phyloP scores from a whole-genome alignment of 441 rosid genomes.

The Eutrema salsugineum region DNA sequence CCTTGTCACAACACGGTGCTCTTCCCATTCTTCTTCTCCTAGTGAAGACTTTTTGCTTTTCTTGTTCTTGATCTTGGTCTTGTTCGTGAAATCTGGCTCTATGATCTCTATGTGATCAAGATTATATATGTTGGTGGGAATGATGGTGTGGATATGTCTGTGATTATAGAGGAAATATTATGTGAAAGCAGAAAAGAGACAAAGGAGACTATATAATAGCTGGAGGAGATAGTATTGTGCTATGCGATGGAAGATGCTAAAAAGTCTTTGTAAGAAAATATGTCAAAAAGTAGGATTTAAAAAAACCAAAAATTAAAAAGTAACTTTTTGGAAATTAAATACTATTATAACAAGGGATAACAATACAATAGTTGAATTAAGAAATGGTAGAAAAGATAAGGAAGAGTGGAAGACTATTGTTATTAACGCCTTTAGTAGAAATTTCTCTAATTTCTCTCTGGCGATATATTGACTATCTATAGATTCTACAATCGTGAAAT shows the following conservation, averaged over 20 bases:
- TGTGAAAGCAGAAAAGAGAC: constrained; percentile 18
- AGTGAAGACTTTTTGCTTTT: not conserved
- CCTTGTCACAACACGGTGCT: constrained; percentile 80
- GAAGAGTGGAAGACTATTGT: constrained; percentile 36
- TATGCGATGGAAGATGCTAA: constrained; percentile 38
- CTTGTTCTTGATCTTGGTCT: not conserved
- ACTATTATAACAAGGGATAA: not conserved
- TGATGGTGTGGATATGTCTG: constrained; percentile 15
- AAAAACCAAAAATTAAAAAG: constrained; percentile 16
- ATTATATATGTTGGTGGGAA: constrained; percentile 16
- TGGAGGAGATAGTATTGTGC: constrained; percentile 59
- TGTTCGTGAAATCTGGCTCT: not conserved
- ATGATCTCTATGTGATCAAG: not conserved
- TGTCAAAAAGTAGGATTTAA: constrained; percentile 35
- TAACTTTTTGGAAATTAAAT: constrained; percentile 30
- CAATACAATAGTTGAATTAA: constrained; percentile 31
- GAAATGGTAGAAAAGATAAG: constrained; percentile 35
- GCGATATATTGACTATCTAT: not conserved
- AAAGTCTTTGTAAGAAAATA: constrained; percentile 36
- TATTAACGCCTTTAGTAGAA: not conserved
- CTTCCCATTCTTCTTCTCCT: constrained; percentile 46
- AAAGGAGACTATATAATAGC: constrained; percentile 47
- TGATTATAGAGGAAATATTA: constrained; percentile 7
- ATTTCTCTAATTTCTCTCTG: not conserved
- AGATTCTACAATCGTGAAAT: not conserved